Evolutionary conservation across 2,329 filamentous ascomycete species (phyloP), one percentile per base, ranked within the genome.

Genomic region (Trichoderma koningiopsis): DNA sequence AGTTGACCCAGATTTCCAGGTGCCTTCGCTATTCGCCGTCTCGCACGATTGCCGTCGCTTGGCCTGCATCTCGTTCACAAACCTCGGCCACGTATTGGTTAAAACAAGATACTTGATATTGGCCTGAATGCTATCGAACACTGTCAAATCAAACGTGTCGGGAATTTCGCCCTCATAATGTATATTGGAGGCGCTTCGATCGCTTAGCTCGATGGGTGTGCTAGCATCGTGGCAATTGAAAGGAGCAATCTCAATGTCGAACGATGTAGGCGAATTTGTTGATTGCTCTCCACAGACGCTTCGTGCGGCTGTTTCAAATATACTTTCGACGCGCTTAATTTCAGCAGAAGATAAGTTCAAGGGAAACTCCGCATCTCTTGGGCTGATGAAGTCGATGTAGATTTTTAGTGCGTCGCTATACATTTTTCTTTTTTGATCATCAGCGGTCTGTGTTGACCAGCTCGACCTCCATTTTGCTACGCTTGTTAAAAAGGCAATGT

Each of bases 11-110:
- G 65, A 61, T 14, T 27, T 60, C 65, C 56, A 68, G 4, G 66
- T 63, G 8, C 52, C 33, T 5, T n/a, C 47, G 10, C 58, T 68
- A 8, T 61, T 57, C n/a, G 55, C 61, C 11, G 68, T 72, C 13
- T 72, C 72, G n/a, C 64, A 67, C 13, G 70, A 72, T 11, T 65
- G 62, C 11, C 70, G 60, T 47, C 27, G 58, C 5, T 59, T 61
- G 10, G 53, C 56, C 52, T 70, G 71, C 70, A 73, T 73, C 68
- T 73, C 70, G 4, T 33, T 29, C 35, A 86, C 81, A 73, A 85
- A 88, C 75, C 85, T 86, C 35, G 85, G 84, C 89, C 89, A 91
- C 0, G 89, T 91, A 75, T 91, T 91, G 14, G 88, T 89, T 71
- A 90, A 79, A 2, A 91, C 88, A 10, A 91, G 81, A 70, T 90